Evolutionary conservation across 192 early-diverging fungal species (phyloP), one percentile per base, ranked within the genome.

Genomic region (Coemansia nantahalensis): DNA sequence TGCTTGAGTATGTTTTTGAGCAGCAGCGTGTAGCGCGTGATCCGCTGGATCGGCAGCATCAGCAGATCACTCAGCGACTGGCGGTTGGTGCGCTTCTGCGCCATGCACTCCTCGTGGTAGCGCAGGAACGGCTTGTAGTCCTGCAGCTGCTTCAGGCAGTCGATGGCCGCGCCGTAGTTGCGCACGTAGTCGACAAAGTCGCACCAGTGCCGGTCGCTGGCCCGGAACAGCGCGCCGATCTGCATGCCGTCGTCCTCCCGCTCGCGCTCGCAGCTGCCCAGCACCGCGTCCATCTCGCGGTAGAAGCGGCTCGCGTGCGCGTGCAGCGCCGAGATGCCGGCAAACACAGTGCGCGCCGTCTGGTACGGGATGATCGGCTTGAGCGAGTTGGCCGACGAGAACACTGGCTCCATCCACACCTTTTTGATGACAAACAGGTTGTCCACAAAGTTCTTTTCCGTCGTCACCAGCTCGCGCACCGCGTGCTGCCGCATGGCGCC

Each of bases 381-480:
- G 31, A 56, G 64, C 30, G 64, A 74, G 37, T 74, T 74, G 30
- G 64, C 64, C 2, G 71, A 74, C 31, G 71, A 74, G 39, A 74
- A 74, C 38, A 74, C 71, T 0, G 71, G 71, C 51, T 67, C 64
- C 71, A 74, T 74, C 70, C 70, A 74, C n/a, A 74, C 70, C 52
- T 75, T 75, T 59, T 75, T 75, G 35, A 75, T 64, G 40, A 75
- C 65, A 59, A 75, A 75, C 41, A 75, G 39, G 39, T 75, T 67
- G 65, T 75, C 71, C 14, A 75, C 71, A 59, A 75, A 75, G 60
- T 75, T 75, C 39, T 75, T 75, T 35, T 75, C 71, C 3, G 71
- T 75, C 59, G 67, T 75, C 31, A 75, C 71, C 33, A 75, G 60
- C 51, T 75, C 71, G 33, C 71, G 59, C 9, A 60, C 59, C 8